phyloP scores from a whole-genome alignment of 495 filamentous ascomycete genomes.

The Xylaria nigripes region DNA sequence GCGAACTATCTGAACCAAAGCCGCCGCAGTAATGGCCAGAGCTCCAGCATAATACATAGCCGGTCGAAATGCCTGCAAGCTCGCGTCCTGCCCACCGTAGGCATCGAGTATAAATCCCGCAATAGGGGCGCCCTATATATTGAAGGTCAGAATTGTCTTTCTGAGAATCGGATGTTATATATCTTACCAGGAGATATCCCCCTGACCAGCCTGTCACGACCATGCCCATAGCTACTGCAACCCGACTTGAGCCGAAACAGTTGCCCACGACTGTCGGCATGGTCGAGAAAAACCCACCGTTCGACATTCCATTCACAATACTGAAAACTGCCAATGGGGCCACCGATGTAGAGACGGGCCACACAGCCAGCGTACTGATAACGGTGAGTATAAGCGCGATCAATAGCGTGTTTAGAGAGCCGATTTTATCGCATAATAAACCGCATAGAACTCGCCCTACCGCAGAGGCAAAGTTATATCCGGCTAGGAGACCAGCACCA shows the following conservation, averaged over 20 bases:
- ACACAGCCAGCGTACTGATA: slow-evolving; percentile 48
- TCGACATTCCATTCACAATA: slow-evolving; percentile 47
- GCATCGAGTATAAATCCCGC: slow-evolving; percentile 44
- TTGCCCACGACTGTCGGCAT: slow-evolving; percentile 54
- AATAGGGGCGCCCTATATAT: slow-evolving; percentile 45
- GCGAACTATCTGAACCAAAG: slow-evolving; percentile 21
- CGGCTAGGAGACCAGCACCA: slow-evolving; percentile 47
- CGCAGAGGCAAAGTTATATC: slow-evolving; percentile 48
- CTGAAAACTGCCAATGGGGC: slow-evolving; percentile 46
- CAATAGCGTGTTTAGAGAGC: slow-evolving; percentile 43
- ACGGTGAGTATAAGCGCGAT: slow-evolving; percentile 32
- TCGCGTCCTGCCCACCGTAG: slow-evolving; percentile 30
- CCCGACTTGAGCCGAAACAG: slow-evolving; percentile 46
- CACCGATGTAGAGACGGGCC: slow-evolving; percentile 47
- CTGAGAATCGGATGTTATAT: background rate
- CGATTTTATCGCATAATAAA: slow-evolving; percentile 42
- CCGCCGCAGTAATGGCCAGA: slow-evolving; percentile 27
- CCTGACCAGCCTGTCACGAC: slow-evolving; percentile 52
- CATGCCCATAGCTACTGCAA: slow-evolving; percentile 54
- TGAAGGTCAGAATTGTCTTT: slow-evolving; percentile 6
- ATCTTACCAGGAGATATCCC: slow-evolving; percentile 47
- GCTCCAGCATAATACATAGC: slow-evolving; percentile 52
- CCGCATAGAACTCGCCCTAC: slow-evolving; percentile 45
- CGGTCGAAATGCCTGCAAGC: slow-evolving; percentile 43
- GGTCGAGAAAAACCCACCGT: slow-evolving; percentile 52